Base-by-base conservation (phyloP, 176 grass and related monocot species). In the Zea luxurians region DNA sequence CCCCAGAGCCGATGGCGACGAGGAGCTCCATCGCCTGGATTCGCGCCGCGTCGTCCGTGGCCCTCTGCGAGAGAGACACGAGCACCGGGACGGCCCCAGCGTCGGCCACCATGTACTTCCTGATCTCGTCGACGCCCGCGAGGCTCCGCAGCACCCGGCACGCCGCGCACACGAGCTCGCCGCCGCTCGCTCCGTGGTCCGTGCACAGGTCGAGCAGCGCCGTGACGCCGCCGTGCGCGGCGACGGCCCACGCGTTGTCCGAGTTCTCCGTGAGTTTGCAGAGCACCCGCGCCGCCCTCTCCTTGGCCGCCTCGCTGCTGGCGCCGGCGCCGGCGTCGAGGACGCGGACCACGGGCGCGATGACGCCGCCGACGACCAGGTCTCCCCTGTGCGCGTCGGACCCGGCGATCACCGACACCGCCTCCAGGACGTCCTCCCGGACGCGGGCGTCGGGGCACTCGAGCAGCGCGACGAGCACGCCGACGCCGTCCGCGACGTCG, bases 211-310 rank as follows among this genome's bases (percentile, higher is more conserved):
- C 87, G 55, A 99, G 88, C 47, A 99, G 59, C 4, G 84, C 73
- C 13, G 83, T 73, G 53, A 99, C 90, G 63, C 96, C 96, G 15
- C 92, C 92, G 37, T 99, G 96, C 36, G 96, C 96, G 12, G 89
- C 87, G 34, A 99, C 90, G 9, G 96, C 91, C 90, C 92, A 99
- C 17, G 88, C 92, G 77, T 99, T 99, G 54, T 93, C 89, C 8
- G 92, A 85, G 83, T 99, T 96, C 78, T 93, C 90, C 0, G 96
- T 99, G 75, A 99, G 77, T 75, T 41, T 89, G 66, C 86, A 84
- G 20, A 99, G 88, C 78, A 91, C 83, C 57, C 81, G 65, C 8
- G 86, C 87, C 13, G 92, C 89, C 9, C 59, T 70, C 71, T 88
- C 90, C 87, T 87, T 99, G 13, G 54, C 86, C 2, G 61, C 65